These are phyloP conservation scores for Biscogniauxia mediterranea DNA, from an alignment of 2,329 filamentous ascomycete species.

Conservation along the genomic window DNA sequence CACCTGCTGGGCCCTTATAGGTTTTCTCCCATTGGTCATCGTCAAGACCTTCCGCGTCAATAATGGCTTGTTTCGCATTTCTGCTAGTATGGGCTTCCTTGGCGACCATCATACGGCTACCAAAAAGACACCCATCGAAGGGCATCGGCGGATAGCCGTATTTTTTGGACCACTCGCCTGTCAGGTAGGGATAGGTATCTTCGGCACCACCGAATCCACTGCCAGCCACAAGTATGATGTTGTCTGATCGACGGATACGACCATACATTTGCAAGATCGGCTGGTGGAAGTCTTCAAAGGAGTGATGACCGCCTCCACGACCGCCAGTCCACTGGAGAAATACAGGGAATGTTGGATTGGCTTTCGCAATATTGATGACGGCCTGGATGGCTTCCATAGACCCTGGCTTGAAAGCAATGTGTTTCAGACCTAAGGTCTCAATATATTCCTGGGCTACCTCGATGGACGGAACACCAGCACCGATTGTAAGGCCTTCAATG, in stretches of 20 bases:
- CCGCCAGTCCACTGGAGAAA: constrained; percentile 94
- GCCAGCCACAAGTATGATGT: constrained; percentile 85
- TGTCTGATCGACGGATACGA: constrained; percentile 79
- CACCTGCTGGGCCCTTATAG: constrained; percentile 86
- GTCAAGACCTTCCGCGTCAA: constrained; percentile 78
- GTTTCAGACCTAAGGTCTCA: constrained; percentile 85
- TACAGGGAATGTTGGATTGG: constrained; percentile 91
- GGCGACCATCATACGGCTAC: constrained; percentile 91
- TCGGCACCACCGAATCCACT: constrained; percentile 89
- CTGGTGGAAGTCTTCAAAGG: constrained; percentile 92
- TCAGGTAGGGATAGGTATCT: constrained; percentile 90
- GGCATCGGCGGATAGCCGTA: constrained; percentile 92
- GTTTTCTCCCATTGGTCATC: constrained; percentile 88
- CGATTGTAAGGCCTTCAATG: constrained; percentile 89
- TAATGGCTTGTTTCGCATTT: constrained; percentile 86
- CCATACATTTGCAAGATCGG: constrained; percentile 90
- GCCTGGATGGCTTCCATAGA: constrained; percentile 84
- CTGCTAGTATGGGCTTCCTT: constrained; percentile 89
- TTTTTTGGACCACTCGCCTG: constrained; percentile 81
- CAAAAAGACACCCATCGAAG: constrained; percentile 87
- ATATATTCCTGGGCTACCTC: constrained; percentile 94
- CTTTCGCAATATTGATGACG: constrained; percentile 89
- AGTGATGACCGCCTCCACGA: constrained; percentile 90
- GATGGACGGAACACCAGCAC: constrained; percentile 88
- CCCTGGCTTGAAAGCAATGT: constrained; percentile 92